Base-by-base conservation (phyloP, 768 basidiomycete species). In the Boletellus ananiceps region DNA sequence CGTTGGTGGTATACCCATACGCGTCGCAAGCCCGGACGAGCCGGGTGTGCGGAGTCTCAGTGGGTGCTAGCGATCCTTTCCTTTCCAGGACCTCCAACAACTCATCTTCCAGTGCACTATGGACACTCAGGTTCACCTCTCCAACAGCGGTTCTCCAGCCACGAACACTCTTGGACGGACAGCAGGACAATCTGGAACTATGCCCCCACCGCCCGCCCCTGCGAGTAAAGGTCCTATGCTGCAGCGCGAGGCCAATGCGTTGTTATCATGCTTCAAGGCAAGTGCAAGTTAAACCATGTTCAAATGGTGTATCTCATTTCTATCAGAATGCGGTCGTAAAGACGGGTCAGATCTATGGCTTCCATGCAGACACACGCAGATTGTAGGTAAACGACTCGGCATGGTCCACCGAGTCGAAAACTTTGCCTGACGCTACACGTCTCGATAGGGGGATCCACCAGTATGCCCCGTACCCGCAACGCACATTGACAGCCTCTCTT, bases 291-390 rank as follows among this genome's bases (percentile, higher is more conserved):
- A 8, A 12, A n/a, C 14, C 4, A 35, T 12, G 36, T 52, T 25
- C 31, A 18, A 25, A 23, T 3, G 37, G 16, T 15, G 13, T 15
- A 37, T 27, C 41, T 56, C 16, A 60, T 27, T 18, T 29, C 25
- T 33, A 49, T 16, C 46, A 75, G 85, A 81, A 80, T 57, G 79
- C 81, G n/a, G 76, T 81, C 6, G 69, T 87, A 4, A 86, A 81
- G 64, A 83, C 85, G 2, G 86, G 79, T 5, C 80, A 88, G 59
- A 73, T 90, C 14, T 84, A 86, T 56, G 70, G 73, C 8, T 89
- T 86, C 60, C 83, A 86, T 58, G 73, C 78, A 0, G 83, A 88
- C 53, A 70, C 81, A 38, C 75, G 72, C 52, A 79, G 74, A 69
- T 71, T 88, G 88, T 88, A 60, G 54, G 82, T 68, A 32, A 19